These are phyloP conservation scores for Agrostemma githago DNA, from an alignment of 148 eudicot genomes.

Conservation along the genomic window DNA sequence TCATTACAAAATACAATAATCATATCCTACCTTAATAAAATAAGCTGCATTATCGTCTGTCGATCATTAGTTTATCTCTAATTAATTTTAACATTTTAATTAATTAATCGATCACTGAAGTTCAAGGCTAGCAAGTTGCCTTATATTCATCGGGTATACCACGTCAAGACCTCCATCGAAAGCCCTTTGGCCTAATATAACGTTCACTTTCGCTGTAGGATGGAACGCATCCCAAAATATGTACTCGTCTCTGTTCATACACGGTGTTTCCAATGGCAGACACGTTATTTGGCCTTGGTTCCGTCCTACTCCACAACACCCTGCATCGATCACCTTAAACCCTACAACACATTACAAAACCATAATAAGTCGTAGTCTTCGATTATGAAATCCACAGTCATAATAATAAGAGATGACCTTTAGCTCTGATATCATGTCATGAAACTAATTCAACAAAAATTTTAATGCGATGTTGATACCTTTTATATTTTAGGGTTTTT, in stretches of 20 bases:
- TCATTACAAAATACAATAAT: not conserved
- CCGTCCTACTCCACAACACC: conserved; percentile 89
- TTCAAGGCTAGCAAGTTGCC: conserved; percentile 66
- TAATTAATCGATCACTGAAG: conserved; percentile 5
- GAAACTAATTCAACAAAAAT: not conserved
- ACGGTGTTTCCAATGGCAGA: conserved; percentile 73
- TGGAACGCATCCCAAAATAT: conserved; percentile 97
- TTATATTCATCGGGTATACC: conserved; percentile 72
- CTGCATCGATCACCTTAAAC: conserved; percentile 49
- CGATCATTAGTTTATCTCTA: too few relatives aligned
- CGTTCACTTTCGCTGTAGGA: conserved; percentile 71
- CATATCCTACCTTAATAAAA: not conserved
- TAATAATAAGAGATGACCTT: too few relatives aligned
- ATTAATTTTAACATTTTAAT: too few relatives aligned
- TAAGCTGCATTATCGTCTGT: not conserved
- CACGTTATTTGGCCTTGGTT: conserved; percentile 88
- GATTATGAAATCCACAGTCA: too few relatives aligned
- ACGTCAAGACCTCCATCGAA: conserved; percentile 53
- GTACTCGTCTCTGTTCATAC: conserved; percentile 54
- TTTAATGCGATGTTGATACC: not conserved
- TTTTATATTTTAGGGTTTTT: too few relatives aligned
- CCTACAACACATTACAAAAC: conserved; percentile 33
- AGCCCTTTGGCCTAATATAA: conserved; percentile 62
- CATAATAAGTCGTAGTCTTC: not conserved
- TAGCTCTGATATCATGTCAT: too few relatives aligned